These are phyloP conservation scores for Cephalotrichum gorgonifer DNA, from an alignment of 2,329 filamentous ascomycete species.

Conservation along the genomic window DNA sequence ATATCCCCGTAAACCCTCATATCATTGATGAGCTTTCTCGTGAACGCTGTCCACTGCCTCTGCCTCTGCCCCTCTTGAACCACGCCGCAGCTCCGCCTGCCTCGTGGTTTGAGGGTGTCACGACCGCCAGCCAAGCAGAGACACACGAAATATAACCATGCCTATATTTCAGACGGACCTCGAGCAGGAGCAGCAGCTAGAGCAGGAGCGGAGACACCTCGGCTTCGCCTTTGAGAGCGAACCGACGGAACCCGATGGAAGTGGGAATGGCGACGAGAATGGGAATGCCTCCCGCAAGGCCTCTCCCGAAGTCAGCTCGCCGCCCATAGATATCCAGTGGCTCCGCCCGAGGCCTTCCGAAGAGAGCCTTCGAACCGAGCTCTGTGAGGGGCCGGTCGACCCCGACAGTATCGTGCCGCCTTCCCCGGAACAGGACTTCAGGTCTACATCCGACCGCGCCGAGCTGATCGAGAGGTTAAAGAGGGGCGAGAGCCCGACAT, in stretches of 20 bases:
- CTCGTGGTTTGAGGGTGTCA: conserved; percentile 21
- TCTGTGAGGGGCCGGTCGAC: conserved; percentile 50
- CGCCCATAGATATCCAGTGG: conserved; percentile 8
- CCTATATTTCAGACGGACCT: conserved; percentile 48
- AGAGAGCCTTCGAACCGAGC: conserved; percentile 49
- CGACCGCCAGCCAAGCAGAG: conserved; percentile 2
- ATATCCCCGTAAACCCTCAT: background rate
- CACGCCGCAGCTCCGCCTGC: conserved; percentile 13
- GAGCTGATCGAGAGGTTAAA: conserved; percentile 82
- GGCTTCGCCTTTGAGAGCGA: background rate
- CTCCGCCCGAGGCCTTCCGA: conserved; percentile 34
- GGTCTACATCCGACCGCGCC: conserved; percentile 50
- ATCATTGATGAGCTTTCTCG: too few relatives aligned
- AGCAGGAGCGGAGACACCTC: conserved; percentile 5
- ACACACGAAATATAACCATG: conserved; percentile 25
- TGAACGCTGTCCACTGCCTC: background rate
- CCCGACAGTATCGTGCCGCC: conserved; percentile 26
- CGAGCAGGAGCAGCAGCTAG: conserved; percentile 21
- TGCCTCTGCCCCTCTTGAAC: conserved; percentile 6
- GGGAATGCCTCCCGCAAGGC: too few relatives aligned
- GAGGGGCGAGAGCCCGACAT: conserved; percentile 63
- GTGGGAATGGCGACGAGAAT: too few relatives aligned
- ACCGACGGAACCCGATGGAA: conserved; percentile 2
- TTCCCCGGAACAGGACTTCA: conserved; percentile 1
- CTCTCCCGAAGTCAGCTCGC: conserved; percentile 13